Evolutionary conservation across 352 stramenopile species (phyloP).

Genomic region (Phytopythium litorale): DNA sequence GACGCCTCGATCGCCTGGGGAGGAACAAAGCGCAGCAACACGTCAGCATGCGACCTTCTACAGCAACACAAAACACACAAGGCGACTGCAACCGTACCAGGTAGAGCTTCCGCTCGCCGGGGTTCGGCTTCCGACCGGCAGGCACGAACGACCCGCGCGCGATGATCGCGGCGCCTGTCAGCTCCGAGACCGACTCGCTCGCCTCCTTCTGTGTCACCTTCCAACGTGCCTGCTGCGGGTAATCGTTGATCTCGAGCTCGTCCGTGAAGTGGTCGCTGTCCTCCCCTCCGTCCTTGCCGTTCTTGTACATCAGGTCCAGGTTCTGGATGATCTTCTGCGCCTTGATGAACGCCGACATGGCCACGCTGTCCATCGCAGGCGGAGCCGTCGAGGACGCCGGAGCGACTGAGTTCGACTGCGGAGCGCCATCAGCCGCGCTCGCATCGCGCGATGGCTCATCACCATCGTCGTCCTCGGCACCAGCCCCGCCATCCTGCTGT

Average conservation of each 20-base stretch:
- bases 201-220: constrained; percentile 87
- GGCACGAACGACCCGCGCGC: constrained; percentile 86
- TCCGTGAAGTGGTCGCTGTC: constrained; percentile 78
- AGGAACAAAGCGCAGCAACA: not conserved
- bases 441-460: constrained; percentile 36
- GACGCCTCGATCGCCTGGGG: constrained; percentile 73
- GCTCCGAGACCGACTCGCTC: constrained; percentile 81
- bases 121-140: constrained; percentile 78
- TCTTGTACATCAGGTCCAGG: constrained; percentile 74
- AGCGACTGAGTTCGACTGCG: constrained; percentile 2
- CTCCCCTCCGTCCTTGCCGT: constrained; percentile 23
- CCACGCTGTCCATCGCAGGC: constrained; percentile 42
- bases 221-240: constrained; percentile 88
- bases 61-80: not conserved
- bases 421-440: constrained; percentile 15
- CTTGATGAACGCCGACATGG: constrained; percentile 71
- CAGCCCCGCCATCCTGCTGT: constrained; percentile 35
- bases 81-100: constrained; percentile 51
- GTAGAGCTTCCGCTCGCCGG: constrained; percentile 86
- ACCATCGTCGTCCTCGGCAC: constrained; percentile 49
- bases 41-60: not conserved
- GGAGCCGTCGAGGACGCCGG: constrained; percentile 10
- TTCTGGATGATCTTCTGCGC: constrained; percentile 86
- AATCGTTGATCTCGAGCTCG: constrained; percentile 95
- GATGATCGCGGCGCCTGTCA: constrained; percentile 87